These are phyloP conservation scores for Blastobotrys robertii DNA, from an alignment of 805 yeast species.

Conservation along the genomic window DNA sequence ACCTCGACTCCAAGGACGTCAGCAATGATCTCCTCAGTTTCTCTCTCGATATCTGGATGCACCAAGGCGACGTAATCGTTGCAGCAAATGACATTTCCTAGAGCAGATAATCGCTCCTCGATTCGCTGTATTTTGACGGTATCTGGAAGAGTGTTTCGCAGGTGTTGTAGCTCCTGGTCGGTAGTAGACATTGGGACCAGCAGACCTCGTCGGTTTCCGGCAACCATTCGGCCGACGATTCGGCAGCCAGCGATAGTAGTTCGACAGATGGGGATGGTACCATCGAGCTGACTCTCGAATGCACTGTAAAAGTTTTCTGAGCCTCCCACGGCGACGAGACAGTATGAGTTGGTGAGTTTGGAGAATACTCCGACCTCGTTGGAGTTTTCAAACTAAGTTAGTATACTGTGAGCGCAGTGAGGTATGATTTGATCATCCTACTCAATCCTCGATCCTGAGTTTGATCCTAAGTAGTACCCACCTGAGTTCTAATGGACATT, in stretches of 20 bases:
- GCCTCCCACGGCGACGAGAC: slow-evolving; percentile 94
- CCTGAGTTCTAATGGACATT: slow-evolving; percentile 29
- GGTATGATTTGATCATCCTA: no score
- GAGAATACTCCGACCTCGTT: slow-evolving; percentile 77
- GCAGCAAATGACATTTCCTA: slow-evolving; percentile 97
- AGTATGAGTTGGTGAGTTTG: slow-evolving; percentile 91
- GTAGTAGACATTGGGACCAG: slow-evolving; percentile 96
- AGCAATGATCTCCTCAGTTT: slow-evolving; percentile 96
- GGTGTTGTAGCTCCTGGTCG: slow-evolving; percentile 95
- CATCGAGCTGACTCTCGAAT: slow-evolving; percentile 95
- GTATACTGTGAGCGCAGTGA: background rate
- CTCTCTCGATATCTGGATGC: slow-evolving; percentile 98
- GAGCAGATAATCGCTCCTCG: slow-evolving; percentile 92
- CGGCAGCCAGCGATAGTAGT: slow-evolving; percentile 98
- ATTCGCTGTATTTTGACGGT: slow-evolving; percentile 92
- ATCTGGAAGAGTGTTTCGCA: slow-evolving; percentile 94
- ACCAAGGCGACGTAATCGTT: slow-evolving; percentile 98
- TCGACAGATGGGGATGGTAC: slow-evolving; percentile 90
- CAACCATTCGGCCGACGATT: slow-evolving; percentile 96
- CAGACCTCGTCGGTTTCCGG: slow-evolving; percentile 95
- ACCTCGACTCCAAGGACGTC: slow-evolving; percentile 98
- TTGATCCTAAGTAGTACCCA: slow-evolving; percentile 9
- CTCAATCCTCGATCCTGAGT: background rate
- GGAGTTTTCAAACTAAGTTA: slow-evolving; percentile 60
- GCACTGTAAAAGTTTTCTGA: slow-evolving; percentile 74